Percentiles rank a stretch among this genome's conserved stretches.
phyloP scores from a whole-genome alignment of 1,139 yeast genomes.

The Geotrichum carabidarum region DNA sequence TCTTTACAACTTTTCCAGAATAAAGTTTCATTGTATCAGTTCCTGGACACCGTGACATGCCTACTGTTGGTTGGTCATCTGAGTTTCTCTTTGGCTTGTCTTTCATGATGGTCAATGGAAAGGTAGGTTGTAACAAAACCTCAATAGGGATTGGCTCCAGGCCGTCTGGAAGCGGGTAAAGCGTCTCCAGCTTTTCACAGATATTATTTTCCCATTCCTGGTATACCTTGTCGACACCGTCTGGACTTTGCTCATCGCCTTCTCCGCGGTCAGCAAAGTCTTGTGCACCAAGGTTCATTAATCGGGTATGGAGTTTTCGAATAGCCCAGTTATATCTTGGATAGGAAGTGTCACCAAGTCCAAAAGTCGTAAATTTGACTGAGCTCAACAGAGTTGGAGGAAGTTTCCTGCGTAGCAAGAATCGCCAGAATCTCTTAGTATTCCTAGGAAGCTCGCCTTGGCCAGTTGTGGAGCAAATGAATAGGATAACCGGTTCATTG shows the following conservation, averaged over 20 bases:
- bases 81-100: conserved; percentile 34
- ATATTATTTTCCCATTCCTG: conserved; percentile 64
- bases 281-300: conserved; percentile 73
- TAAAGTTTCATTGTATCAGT: conserved; percentile 23
- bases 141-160: conserved; percentile 12
- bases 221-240: conserved; percentile 74
- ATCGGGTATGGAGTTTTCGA: conserved; percentile 70
- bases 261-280: conserved; percentile 74
- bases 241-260: conserved; percentile 79
- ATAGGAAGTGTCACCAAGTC: conserved; percentile 93
- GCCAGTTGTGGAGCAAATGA: conserved; percentile 87
- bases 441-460: conserved; percentile 92
- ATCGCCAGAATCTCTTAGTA: conserved; percentile 66
- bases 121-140: conserved; percentile 44
- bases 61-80: conserved; percentile 26
- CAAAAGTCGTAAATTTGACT: conserved; percentile 65
- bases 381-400: conserved; percentile 56
- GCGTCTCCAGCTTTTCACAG: conserved; percentile 41
- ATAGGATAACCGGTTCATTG: conserved; percentile 49
- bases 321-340: conserved; percentile 81
- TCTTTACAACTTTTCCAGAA: conserved; percentile 45
- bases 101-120: conserved; percentile 26
- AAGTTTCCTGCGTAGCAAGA: conserved; percentile 61
- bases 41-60: conserved; percentile 30
- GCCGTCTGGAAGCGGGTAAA: conserved; percentile 30